A percentile compares a stretch with the other conserved stretches of the same genome.
Conservation (phyloP, 2,329 filamentous ascomycete species). For the Escovopsis sp. region DNA sequence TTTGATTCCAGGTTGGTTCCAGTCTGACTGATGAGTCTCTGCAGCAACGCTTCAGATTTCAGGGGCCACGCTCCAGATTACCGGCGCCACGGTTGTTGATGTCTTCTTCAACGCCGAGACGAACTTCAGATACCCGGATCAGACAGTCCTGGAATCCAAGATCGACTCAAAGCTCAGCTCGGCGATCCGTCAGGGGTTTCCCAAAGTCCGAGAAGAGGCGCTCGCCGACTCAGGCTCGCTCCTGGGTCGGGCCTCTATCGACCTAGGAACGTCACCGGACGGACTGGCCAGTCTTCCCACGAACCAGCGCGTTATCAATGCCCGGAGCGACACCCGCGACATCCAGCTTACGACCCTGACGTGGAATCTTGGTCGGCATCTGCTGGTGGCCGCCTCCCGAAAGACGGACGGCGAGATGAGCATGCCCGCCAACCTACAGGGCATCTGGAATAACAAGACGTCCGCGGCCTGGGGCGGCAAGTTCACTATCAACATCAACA, state of each 20-base stretch:
- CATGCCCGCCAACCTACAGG: slow-evolving; percentile 15
- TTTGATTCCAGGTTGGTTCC: slow-evolving; percentile 3
- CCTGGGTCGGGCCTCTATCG: slow-evolving; percentile 10
- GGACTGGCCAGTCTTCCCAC: slow-evolving; percentile 4
- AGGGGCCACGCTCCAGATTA: slow-evolving; percentile 7
- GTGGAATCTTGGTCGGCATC: slow-evolving; percentile 14
- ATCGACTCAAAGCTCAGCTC: slow-evolving; percentile 10
- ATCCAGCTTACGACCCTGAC: slow-evolving; percentile 10
- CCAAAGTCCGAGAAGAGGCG: slow-evolving; percentile 7
- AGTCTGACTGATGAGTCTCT: background rate
- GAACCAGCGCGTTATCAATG: slow-evolving; percentile 6
- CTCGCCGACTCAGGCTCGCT: slow-evolving; percentile 10
- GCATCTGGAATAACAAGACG: slow-evolving; percentile 13
- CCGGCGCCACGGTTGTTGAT: slow-evolving; percentile 11
- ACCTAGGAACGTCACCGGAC: slow-evolving; percentile 10
- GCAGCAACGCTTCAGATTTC: background rate
- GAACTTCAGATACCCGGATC: slow-evolving; percentile 11
- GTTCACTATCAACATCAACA: slow-evolving; percentile 33
- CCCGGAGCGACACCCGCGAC: slow-evolving; percentile 6
- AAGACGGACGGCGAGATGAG: slow-evolving; percentile 7
- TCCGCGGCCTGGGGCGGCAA: slow-evolving; percentile 26
- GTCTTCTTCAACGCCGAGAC: slow-evolving; percentile 14
- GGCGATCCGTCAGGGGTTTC: slow-evolving; percentile 8
- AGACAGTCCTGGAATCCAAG: slow-evolving; percentile 10
- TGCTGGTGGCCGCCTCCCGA: slow-evolving; percentile 12